Evolutionary conservation across 2,329 filamentous ascomycete species (phyloP).

Genomic region (Scedosporium dehoogii): DNA sequence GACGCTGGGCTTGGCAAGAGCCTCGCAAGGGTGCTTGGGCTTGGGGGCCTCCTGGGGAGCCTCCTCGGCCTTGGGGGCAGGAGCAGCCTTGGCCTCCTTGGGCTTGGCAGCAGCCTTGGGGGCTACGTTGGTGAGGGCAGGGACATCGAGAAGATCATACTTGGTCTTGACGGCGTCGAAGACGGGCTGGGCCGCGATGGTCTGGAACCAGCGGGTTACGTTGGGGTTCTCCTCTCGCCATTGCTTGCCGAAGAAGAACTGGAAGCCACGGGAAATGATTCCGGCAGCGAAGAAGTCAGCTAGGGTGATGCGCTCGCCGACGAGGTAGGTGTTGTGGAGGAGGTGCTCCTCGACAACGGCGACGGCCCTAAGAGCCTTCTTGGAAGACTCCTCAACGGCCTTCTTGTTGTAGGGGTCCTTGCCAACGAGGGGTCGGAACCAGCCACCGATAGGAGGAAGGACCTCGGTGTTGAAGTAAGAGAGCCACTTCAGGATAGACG

Average conservation of each 20-base stretch:
- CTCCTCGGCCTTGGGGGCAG: slow-evolving; percentile 89
- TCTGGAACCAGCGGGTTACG: slow-evolving; percentile 88
- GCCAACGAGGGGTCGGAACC: slow-evolving; percentile 82
- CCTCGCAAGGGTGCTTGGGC: slow-evolving; percentile 92
- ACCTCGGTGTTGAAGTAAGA: slow-evolving; percentile 91
- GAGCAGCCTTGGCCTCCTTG: slow-evolving; percentile 33
- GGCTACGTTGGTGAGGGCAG: slow-evolving; percentile 58
- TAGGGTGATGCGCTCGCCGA: slow-evolving; percentile 93
- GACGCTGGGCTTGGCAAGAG: slow-evolving; percentile 69
- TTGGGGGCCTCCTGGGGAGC: slow-evolving; percentile 69
- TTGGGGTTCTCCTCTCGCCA: slow-evolving; percentile 79
- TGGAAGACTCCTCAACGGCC: slow-evolving; percentile 70
- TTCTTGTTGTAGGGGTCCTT: slow-evolving; percentile 94
- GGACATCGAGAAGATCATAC: slow-evolving; percentile 71
- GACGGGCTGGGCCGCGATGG: slow-evolving; percentile 84
- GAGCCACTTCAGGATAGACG: slow-evolving; percentile 96
- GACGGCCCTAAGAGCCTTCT: slow-evolving; percentile 58
- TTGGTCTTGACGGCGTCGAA: slow-evolving; percentile 72
- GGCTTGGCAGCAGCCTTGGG: slow-evolving; percentile 45
- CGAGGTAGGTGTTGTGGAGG: slow-evolving; percentile 87
- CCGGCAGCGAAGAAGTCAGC: slow-evolving; percentile 81
- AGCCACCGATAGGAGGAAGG: slow-evolving; percentile 60
- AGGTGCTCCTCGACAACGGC: slow-evolving; percentile 78
- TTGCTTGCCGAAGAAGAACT: slow-evolving; percentile 87
- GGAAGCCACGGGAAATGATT: slow-evolving; percentile 78